Percentiles rank a stretch among this genome's conserved stretches.
phyloP scores from a whole-genome alignment of 2,329 filamentous ascomycete genomes.

The Colletotrichum incanum region DNA sequence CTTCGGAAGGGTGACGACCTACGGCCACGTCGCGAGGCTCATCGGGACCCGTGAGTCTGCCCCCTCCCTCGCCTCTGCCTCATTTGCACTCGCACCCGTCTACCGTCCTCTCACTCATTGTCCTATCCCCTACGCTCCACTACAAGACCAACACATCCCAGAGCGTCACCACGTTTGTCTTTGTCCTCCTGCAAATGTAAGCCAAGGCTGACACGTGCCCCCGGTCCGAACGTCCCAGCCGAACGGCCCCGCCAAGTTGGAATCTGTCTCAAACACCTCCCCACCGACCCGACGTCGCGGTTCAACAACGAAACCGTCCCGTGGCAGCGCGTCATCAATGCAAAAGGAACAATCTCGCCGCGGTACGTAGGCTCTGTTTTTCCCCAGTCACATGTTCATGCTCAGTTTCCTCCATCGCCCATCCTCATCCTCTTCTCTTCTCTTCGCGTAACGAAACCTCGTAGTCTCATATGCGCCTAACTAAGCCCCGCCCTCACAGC shows the following conservation, averaged over 20 bases:
- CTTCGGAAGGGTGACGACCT: constrained; percentile 85
- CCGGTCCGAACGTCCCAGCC: constrained; percentile 60
- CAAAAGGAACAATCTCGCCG: constrained; percentile 88
- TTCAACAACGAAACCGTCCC: constrained; percentile 88
- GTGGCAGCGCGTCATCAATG: constrained; percentile 94
- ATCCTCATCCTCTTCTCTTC: neutral
- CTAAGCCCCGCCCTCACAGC: constrained; percentile 49
- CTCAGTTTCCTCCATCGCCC: neutral
- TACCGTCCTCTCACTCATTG: neutral
- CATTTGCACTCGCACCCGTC: neutral
- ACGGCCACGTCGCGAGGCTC: constrained; percentile 84
- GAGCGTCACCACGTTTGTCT: neutral
- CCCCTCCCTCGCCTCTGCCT: neutral
- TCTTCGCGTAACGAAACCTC: neutral
- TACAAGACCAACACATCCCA: neutral
- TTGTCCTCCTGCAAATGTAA: no score
- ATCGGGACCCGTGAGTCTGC: constrained; percentile 77
- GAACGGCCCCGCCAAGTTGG: constrained; percentile 88
- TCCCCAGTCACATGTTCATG: neutral
- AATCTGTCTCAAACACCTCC: constrained; percentile 89
- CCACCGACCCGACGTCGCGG: constrained; percentile 64
- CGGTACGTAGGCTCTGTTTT: constrained; percentile 65
- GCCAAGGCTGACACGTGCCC: no score
- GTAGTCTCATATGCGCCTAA: neutral
- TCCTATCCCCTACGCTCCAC: neutral